These are phyloP conservation scores for Heliosperma pusillum DNA, from an alignment of 148 eudicot species.

Conservation along the genomic window DNA sequence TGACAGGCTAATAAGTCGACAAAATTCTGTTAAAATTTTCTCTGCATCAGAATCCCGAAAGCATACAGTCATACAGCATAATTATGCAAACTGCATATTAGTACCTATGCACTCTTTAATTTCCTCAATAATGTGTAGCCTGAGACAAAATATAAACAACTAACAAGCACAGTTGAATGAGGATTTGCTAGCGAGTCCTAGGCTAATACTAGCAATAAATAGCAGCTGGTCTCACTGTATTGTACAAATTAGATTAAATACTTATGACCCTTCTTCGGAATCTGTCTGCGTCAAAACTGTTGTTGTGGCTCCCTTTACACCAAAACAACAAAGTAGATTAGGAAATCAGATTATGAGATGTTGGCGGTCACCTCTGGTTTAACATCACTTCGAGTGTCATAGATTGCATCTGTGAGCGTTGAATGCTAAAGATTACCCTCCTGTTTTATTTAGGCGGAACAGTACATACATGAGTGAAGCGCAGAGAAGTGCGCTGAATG, in stretches of 20 bases:
- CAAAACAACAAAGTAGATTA: too few relatives aligned
- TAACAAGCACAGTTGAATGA: neutral
- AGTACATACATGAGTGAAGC: slow-evolving; percentile 97
- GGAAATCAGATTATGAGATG: too few relatives aligned
- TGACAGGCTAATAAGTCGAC: neutral
- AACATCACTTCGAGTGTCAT: neutral
- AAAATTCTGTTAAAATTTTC: neutral
- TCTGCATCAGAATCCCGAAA: neutral
- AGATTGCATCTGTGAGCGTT: neutral
- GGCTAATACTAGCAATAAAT: neutral
- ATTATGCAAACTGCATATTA: neutral
- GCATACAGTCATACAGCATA: neutral
- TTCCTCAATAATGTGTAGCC: neutral
- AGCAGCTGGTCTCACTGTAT: neutral
- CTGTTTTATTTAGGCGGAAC: slow-evolving; percentile 63
- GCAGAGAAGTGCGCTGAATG: slow-evolving; percentile 89
- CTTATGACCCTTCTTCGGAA: too few relatives aligned
- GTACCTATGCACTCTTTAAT: neutral
- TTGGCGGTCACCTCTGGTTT: neutral
- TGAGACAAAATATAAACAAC: too few relatives aligned
- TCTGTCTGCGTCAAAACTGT: too few relatives aligned
- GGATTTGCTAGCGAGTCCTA: neutral
- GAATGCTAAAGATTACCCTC: slow-evolving; percentile 2
- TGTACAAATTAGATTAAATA: neutral
- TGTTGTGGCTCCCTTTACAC: too few relatives aligned